Percentiles rank a stretch among this genome's conserved stretches.
These are phyloP conservation scores for Corchorus capsularis DNA, from an alignment of 345 rosid genomes.

Conservation along the genomic window DNA sequence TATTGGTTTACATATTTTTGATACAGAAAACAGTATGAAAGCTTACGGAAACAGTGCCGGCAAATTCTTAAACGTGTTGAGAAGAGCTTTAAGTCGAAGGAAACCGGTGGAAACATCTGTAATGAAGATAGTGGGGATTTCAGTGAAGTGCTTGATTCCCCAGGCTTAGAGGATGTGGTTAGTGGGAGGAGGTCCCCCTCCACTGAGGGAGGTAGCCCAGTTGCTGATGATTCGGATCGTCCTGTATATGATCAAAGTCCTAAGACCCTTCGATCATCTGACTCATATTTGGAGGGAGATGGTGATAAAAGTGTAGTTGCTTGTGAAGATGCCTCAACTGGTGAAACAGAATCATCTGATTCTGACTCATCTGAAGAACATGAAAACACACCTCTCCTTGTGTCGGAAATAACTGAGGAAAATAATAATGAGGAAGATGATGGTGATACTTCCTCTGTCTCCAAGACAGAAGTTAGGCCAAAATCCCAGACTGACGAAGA, in stretches of 20 bases:
- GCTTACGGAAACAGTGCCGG: conserved; percentile 58
- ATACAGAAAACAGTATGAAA: conserved; percentile 71
- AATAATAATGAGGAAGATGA: conserved; percentile 28
- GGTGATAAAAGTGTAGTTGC: conserved; percentile 48
- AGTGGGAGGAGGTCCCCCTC: conserved; percentile 37
- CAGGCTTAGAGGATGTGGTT: conserved; percentile 41
- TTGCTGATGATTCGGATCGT: conserved; percentile 33
- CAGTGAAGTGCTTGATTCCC: conserved; percentile 54
- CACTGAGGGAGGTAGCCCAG: conserved; percentile 28
- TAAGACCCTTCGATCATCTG: conserved; percentile 24
- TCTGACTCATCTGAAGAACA: conserved; percentile 60
- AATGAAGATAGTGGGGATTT: conserved; percentile 41
- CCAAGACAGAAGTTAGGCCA: conserved; percentile 34
- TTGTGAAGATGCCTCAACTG: conserved; percentile 46
- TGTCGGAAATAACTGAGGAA: conserved; percentile 36
- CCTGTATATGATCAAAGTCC: conserved; percentile 16
- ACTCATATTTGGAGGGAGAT: conserved; percentile 39
- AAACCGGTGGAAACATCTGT: conserved; percentile 39
- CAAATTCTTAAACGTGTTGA: conserved; percentile 40
- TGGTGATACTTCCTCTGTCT: conserved; percentile 33
- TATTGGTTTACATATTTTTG: conserved; percentile 21
- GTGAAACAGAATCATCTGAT: conserved; percentile 56
- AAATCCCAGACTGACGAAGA: conserved; percentile 59
- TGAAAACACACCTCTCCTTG: conserved; percentile 44
- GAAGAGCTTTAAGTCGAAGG: conserved; percentile 44